Base-by-base conservation (phyloP, 208 protist genomes). In the Wallacemonas rigidus region DNA sequence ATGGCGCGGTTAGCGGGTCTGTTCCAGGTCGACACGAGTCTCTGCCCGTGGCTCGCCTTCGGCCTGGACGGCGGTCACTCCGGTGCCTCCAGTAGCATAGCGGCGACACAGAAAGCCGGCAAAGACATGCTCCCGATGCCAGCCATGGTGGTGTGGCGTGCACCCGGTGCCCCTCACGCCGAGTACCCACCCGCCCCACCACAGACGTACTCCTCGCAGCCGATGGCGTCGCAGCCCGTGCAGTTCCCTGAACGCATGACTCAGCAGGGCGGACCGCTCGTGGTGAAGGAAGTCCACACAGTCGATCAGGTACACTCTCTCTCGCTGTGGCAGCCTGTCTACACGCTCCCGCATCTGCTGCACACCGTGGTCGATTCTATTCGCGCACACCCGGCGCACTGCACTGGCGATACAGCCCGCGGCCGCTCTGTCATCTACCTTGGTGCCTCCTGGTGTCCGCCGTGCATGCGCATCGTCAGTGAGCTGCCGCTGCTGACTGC, bases 371-470 rank as follows among this genome's bases (percentile, higher is more conserved):
- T 73, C 45, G 60, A 57, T 50, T 75, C 68, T 2, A 63, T 77
- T 41, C 58, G 73, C 38, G 71, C 77, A 9, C 68, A 76, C 4
- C 26, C 65, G 7, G 54, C 41, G 2, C 43, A 62, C 14, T 9
- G 53, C 58, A 58, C 40, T 6, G 60, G 50, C 9, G 40, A 69
- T 1, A 74, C 54, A 3, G 74, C 51, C 60, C 68, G 67, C 54
- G 74, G 67, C 1, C 72, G 76, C 72, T 88, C 88, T 1, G 53
- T 94, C 40, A 64, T 94, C 36, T 94, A 90, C 76, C 73, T 93
- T 58, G 86, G 91, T 9, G 91, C 91, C n/a, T 89, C 85, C 12
- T 93, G 88, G 88, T 95, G 91, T 79, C 91, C 91, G 48, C 91
- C 89, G 53, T 96, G 91, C 76, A 89, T 92, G 85, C 82, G 86